Percentiles rank a stretch among this genome's conserved stretches.
Evolutionary conservation across 805 yeast genomes (phyloP).

Genomic region (Pichia paraexigua): DNA sequence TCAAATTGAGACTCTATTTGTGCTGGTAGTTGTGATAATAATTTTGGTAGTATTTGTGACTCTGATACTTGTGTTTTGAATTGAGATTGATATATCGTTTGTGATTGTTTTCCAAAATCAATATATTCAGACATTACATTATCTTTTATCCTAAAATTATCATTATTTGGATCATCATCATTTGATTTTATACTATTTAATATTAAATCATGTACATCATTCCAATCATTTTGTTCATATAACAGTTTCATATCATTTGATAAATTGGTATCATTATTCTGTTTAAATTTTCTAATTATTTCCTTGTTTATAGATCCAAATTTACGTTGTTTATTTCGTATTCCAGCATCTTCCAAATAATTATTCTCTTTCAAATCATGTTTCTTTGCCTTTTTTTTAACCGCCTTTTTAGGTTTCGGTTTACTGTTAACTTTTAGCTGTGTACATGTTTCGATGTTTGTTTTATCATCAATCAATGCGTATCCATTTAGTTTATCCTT

Average conservation of each 20-base stretch:
- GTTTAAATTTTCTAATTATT: conserved; percentile 3
- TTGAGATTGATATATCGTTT: neutral
- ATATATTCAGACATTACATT: conserved; percentile 1
- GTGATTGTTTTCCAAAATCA: neutral
- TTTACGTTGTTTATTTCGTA: conserved; percentile 3
- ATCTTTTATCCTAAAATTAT: neutral
- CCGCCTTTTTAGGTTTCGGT: neutral
- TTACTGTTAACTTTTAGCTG: neutral
- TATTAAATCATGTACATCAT: neutral
- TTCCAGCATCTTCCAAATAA: neutral
- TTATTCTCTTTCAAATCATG: neutral
- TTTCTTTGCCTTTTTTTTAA: neutral
- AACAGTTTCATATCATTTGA: conserved; percentile 1
- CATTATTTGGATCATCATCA: neutral
- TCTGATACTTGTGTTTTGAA: neutral
- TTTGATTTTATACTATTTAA: neutral
- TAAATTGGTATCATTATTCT: neutral
- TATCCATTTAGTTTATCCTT: neutral
- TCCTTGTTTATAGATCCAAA: conserved; percentile 7
- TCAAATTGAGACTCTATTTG: neutral
- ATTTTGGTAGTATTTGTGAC: neutral
- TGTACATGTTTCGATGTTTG: neutral
- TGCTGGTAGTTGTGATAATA: neutral
- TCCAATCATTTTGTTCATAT: conserved; percentile 9
- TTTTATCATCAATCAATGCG: neutral